Evolutionary conservation across 306 rosid genomes (phyloP), one percentile per base, ranked within the genome.

Genomic region (Begonia peltatifolia): DNA sequence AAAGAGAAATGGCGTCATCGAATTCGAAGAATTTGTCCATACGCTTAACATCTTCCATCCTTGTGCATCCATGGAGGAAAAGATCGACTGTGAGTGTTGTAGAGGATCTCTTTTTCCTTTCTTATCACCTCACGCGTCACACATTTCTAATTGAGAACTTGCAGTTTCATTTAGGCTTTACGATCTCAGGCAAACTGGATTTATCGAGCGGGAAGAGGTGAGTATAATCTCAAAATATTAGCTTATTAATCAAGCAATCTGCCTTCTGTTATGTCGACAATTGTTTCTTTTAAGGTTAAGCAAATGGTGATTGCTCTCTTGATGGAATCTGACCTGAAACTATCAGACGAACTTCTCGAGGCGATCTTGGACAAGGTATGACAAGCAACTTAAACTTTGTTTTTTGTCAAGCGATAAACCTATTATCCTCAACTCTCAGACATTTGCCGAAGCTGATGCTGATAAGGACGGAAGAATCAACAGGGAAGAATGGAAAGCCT

Each of bases 131-230:
- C n/a, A n/a, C n/a, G n/a, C n/a, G n/a, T n/a, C n/a, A n/a, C n/a
- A n/a, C n/a, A n/a, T n/a, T n/a, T n/a, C n/a, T n/a, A n/a, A n/a
- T n/a, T n/a, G n/a, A n/a, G n/a, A n/a, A n/a, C n/a, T 5, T 23
- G 2, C 61, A 88, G 96, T 81, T 77, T 77, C 82, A 53, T 88
- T 88, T 66, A 78, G 81, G 82, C 71, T 88, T 43, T 84, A 84
- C 63, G 96, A 84, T 68, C 73, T 79, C 51, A 71, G 88, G 49
- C 80, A 77, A 75, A 82, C 88, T 1, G 96, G 95, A 57, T 88
- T 63, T 59, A 88, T 88, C 1, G 95, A n/a, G 68, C 77, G 83
- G 48, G 89, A 77, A 54, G 95, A 88, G 63, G 96, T 84, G 67
- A 73, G 96, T 72, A 52, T 52, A 10, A 9, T 15, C 4, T 47